phyloP scores from a whole-genome alignment of 345 rosid species.

The Murraya paniculata region DNA sequence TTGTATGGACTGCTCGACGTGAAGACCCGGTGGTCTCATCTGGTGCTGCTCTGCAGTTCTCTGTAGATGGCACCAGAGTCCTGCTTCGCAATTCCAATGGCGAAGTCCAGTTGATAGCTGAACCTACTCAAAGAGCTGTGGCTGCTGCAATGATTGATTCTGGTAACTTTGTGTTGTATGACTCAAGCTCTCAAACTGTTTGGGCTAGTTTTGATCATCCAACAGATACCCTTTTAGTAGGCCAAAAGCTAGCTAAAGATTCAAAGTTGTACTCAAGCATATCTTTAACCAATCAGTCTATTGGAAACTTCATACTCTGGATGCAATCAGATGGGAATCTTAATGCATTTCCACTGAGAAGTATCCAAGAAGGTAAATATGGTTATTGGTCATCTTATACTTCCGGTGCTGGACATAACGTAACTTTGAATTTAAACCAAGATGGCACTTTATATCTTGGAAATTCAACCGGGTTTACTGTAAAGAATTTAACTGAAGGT shows the following conservation, averaged over 20 bases:
- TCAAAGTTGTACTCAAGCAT: conserved; percentile 13
- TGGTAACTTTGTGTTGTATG: neutral
- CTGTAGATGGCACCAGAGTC: no score
- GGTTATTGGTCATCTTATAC: neutral
- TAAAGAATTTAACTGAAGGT: no score
- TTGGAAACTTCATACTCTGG: neutral
- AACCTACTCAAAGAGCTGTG: neutral
- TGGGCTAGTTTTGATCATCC: conserved; percentile 6
- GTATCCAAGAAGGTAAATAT: neutral
- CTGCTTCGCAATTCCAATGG: neutral
- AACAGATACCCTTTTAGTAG: neutral
- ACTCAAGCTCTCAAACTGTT: no score
- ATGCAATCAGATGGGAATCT: conserved; percentile 11
- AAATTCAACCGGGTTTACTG: neutral
- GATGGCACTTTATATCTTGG: conserved; percentile 19
- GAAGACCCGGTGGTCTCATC: neutral
- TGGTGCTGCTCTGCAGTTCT: neutral
- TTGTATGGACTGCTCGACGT: neutral
- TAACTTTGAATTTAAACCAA: neutral
- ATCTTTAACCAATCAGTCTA: neutral
- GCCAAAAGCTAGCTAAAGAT: neutral
- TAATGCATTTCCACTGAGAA: neutral
- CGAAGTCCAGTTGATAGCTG: neutral
- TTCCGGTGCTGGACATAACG: neutral
- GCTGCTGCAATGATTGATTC: conserved; percentile 8